Conservation (phyloP, 352 stramenopile genomes). For the Pythium sp. region DNA sequence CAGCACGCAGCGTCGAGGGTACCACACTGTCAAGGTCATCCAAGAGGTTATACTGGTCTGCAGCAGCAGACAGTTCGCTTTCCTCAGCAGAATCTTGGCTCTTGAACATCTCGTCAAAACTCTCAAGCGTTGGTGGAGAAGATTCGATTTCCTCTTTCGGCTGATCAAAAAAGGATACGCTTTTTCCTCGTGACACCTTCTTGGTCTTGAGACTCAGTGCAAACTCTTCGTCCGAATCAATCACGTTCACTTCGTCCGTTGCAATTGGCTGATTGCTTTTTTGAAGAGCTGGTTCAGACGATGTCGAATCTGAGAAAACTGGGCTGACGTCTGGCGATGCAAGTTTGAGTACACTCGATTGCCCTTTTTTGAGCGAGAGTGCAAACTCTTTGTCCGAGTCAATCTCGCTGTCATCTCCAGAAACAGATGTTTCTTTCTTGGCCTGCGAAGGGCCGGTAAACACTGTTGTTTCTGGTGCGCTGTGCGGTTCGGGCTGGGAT, state of each 20-base stretch:
- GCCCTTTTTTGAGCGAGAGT: slow-evolving; percentile 5
- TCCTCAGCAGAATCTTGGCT: not conserved
- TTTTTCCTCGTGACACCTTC: slow-evolving; percentile 1
- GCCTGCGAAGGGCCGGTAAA: not conserved
- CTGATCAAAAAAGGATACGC: slow-evolving; percentile 11
- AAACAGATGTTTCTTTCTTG: not conserved
- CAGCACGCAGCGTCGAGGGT: not conserved
- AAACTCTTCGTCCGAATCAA: slow-evolving; percentile 16
- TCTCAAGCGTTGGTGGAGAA: not conserved
- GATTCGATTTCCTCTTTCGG: not conserved
- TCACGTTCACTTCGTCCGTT: not conserved
- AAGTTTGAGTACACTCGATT: not conserved
- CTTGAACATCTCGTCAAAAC: slow-evolving; percentile 8
- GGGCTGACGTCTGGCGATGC: not conserved
- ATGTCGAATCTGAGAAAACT: too few species aligned
- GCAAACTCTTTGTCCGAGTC: slow-evolving; percentile 12
- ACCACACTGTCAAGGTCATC: not conserved
- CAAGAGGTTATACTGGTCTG: not conserved
- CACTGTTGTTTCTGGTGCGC: not conserved
- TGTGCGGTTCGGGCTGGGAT: not conserved
- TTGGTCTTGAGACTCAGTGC: not conserved
- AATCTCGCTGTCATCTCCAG: not conserved
- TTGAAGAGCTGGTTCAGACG: not conserved
- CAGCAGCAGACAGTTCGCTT: not conserved
- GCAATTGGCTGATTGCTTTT: not conserved